phyloP scores from a whole-genome alignment of 202 grass and related monocot genomes.

The Bolboschoenoplectus hybrid region DNA sequence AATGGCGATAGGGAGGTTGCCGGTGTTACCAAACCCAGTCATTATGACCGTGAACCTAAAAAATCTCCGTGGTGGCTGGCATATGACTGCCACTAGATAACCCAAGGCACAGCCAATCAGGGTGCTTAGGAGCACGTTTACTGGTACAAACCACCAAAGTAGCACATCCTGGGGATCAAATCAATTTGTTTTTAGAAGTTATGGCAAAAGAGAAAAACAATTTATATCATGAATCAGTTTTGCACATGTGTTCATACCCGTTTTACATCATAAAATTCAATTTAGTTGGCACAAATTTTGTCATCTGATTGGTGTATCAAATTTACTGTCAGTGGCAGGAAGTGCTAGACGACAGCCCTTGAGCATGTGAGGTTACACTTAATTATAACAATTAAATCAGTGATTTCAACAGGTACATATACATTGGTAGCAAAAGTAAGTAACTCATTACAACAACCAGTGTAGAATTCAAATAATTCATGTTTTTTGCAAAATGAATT shows the following conservation, averaged over 20 bases:
- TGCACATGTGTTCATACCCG: neutral
- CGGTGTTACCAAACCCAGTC: constrained; percentile 86
- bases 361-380: no score
- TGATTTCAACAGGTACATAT: neutral
- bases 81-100: constrained; percentile 58
- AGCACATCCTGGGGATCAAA: constrained; percentile 50
- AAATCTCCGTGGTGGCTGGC: constrained; percentile 54
- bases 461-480: neutral
- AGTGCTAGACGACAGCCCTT: neutral
- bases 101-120: constrained; percentile 63
- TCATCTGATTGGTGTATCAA: neutral
- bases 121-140: constrained; percentile 81
- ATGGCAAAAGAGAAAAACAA: neutral
- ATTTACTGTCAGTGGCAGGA: constrained; percentile 17
- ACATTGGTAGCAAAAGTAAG: neutral
- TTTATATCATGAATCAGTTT: neutral
- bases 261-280: neutral
- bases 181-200: neutral
- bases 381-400: neutral
- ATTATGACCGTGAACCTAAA: constrained; percentile 80
- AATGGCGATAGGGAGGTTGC: constrained; percentile 77
- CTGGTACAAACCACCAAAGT: constrained; percentile 80
- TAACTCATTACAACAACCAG: neutral
- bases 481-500: neutral
- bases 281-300: neutral